Base-by-base conservation (phyloP, 768 basidiomycete genomes). In the Mycena haematopus region DNA sequence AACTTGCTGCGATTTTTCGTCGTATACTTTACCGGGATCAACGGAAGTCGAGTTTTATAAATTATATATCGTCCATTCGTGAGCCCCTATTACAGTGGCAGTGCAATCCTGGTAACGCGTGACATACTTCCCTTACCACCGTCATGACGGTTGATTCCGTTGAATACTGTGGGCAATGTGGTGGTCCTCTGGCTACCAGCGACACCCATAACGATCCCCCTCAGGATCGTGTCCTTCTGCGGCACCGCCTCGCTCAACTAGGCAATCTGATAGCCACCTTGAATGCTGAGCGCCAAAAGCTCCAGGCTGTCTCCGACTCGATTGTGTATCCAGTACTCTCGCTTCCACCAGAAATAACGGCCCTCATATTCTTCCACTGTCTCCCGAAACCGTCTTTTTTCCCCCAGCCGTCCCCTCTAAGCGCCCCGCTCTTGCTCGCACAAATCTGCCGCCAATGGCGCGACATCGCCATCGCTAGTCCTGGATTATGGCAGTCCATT, bases 321-420 rank as follows among this genome's bases (percentile, higher is more conserved):
- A 62, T 62, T 19, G 24, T 56, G 15, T 62, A 62, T 19, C 61
- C 61, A 19, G 55, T 62, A 8, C 55, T 62, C 31, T 35, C 31
- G 3, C 54, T 62, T 25, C 61, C 61, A 0, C 49, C 61, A 17
- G 61, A 62, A 36, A n/a, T 62, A 3, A 50, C 44, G 5, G 33
- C 55, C 1, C 33, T 56, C n/a, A 51, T 62, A 8, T 62, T 62
- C 50, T n/a, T 56, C 19, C 49, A 56, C 33, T 62, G 54, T 33
- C 29, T 56, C n/a, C 50, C 53, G 15, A 11, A 31, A 13, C 17
- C 51, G 7, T 10, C 29, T 6, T 7, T 29, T 21, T 19, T 25
- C n/a, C 40, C 55, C 14, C 42, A 45, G 7, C 56, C 56, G 17
- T 57, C 56, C 8, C 56, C 56, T 22, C 46, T 57, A 21, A 36